These are phyloP conservation scores for Emericellopsis cladophorae DNA, from an alignment of 2,329 filamentous ascomycete species.

Conservation along the genomic window DNA sequence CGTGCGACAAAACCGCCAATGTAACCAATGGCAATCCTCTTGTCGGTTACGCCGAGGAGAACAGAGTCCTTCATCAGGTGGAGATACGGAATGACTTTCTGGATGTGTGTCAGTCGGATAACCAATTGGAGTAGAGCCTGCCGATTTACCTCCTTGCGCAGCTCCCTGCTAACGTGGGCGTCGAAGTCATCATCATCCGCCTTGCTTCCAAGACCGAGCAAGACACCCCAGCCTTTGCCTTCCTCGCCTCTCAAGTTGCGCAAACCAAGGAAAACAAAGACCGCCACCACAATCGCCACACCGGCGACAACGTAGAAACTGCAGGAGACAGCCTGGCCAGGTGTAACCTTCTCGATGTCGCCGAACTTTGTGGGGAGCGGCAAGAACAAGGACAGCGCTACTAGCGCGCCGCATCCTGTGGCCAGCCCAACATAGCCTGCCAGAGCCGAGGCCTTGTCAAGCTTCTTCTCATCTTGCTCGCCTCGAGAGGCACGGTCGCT, in stretches of 20 bases:
- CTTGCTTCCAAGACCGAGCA: constrained; percentile 30
- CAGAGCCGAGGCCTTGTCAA: constrained; percentile 44
- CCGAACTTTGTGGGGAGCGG: constrained; percentile 74
- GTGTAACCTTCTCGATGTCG: constrained; percentile 56
- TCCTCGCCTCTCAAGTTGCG: constrained; percentile 59
- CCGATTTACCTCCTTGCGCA: constrained; percentile 10
- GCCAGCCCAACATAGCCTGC: constrained; percentile 87
- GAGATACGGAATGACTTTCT: constrained; percentile 39
- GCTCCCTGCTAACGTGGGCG: background rate
- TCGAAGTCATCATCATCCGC: constrained; percentile 4
- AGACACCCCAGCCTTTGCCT: constrained; percentile 55
- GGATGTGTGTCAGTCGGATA: background rate
- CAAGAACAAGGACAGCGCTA: constrained; percentile 72
- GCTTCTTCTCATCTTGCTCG: constrained; percentile 8
- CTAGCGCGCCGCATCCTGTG: constrained; percentile 80
- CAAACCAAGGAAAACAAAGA: constrained; percentile 70
- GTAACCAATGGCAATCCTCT: constrained; percentile 75
- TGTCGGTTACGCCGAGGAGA: constrained; percentile 59
- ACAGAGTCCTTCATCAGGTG: constrained; percentile 50
- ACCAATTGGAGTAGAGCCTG: background rate
- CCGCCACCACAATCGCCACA: constrained; percentile 58
- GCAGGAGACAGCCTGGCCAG: constrained; percentile 61
- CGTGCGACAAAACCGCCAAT: constrained; percentile 89
- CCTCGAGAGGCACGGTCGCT: constrained; percentile 11
- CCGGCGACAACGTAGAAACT: constrained; percentile 79